Conservation (phyloP, 305 asterid species). For the Ajuga reptans region DNA sequence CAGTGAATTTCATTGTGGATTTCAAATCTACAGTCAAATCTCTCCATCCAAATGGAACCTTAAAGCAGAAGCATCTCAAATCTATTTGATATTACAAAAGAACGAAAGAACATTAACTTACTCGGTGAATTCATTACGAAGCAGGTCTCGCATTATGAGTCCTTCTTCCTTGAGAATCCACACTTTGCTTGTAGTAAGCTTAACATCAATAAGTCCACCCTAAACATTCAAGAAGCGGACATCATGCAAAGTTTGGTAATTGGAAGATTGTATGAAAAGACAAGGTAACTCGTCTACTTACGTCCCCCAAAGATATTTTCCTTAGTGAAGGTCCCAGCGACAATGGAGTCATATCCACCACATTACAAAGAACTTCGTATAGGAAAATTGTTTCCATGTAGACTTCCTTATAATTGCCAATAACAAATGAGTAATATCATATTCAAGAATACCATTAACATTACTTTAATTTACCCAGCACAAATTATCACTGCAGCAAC, state of each 20-base stretch:
- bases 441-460: conserved; percentile 14
- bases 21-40: too few species aligned
- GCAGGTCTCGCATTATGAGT: conserved; percentile 55
- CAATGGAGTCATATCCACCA: conserved; percentile 48
- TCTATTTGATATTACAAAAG: neutral
- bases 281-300: conserved; percentile 25
- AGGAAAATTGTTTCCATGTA: conserved; percentile 42
- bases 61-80: neutral
- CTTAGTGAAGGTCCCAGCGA: conserved; percentile 45
- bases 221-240: conserved; percentile 26
- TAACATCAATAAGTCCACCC: conserved; percentile 75
- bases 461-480: neutral
- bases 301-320: conserved; percentile 59
- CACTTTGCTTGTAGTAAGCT: conserved; percentile 51
- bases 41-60: too few species aligned
- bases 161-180: conserved; percentile 80
- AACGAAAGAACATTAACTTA: conserved; percentile 32
- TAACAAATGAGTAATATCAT: conserved; percentile 21
- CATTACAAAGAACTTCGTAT: conserved; percentile 39
- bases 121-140: conserved; percentile 34
- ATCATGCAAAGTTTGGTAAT: conserved; percentile 4
- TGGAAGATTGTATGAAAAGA: conserved; percentile 7
- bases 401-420: conserved; percentile 45
- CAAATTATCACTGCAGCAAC: conserved; percentile 12
- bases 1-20: too few species aligned